Evolutionary conservation across 352 stramenopile genomes (phyloP).

Genomic region (Phytophthora agathidicida): DNA sequence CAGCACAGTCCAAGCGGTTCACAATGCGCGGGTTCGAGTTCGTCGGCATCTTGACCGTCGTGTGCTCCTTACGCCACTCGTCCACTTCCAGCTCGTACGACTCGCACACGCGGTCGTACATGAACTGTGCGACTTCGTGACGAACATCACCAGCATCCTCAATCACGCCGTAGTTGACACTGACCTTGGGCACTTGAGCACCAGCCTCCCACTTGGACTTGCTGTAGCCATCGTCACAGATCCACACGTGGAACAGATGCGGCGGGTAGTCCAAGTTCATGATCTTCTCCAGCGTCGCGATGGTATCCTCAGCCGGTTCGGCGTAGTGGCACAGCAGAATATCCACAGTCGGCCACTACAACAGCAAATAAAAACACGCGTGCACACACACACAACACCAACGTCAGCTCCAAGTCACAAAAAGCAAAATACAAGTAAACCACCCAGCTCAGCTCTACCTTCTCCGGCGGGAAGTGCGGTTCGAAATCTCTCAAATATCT

Average conservation of each 20-base stretch:
- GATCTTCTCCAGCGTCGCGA: conserved; percentile 75
- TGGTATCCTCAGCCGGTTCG: conserved; percentile 78
- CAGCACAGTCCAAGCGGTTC: conserved; percentile 55
- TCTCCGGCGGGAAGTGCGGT: conserved; percentile 64
- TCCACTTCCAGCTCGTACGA: conserved; percentile 74
- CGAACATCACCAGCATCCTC: conserved; percentile 76
- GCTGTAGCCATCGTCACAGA: conserved; percentile 80
- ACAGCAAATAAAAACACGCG: background rate
- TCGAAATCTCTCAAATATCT: conserved; percentile 76
- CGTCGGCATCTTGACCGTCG: conserved; percentile 70
- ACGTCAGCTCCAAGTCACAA: background rate
- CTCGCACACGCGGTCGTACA: conserved; percentile 76
- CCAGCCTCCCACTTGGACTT: conserved; percentile 69
- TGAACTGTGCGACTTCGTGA: conserved; percentile 77
- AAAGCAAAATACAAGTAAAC: conserved; percentile 1
- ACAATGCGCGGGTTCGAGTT: conserved; percentile 52
- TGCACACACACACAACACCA: background rate
- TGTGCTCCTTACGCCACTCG: conserved; percentile 77
- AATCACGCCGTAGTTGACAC: conserved; percentile 70
- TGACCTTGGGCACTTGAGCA: conserved; percentile 55
- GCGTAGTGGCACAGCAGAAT: conserved; percentile 81
- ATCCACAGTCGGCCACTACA: conserved; percentile 76
- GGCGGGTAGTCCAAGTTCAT: conserved; percentile 80
- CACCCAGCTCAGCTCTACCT: conserved; percentile 30
- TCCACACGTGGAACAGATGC: conserved; percentile 74